These are phyloP conservation scores for Kingdonia uniflora DNA, from an alignment of 164 flowering plant genomes.

Conservation along the genomic window DNA sequence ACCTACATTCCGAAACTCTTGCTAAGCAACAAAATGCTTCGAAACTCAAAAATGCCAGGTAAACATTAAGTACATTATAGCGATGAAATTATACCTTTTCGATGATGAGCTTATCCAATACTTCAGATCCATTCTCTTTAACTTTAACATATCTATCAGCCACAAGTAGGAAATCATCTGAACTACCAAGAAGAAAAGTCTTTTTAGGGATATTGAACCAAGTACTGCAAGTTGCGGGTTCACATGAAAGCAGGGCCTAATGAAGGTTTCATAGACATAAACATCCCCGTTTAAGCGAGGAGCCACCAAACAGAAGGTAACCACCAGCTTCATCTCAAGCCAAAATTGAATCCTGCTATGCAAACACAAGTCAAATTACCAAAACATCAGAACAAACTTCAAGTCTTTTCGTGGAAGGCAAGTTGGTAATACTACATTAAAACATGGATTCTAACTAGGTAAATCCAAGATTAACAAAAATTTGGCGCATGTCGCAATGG, in stretches of 20 bases:
- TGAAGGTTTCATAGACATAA: conserved; percentile 51
- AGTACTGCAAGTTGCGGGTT: too few species aligned
- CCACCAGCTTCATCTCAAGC: conserved; percentile 56
- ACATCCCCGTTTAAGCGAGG: conserved; percentile 85
- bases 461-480: too few species aligned
- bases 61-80: too few species aligned
- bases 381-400: not conserved
- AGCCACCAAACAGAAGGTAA: conserved; percentile 67
- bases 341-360: conserved; percentile 48
- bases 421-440: not conserved
- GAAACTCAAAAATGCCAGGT: too few species aligned
- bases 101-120: not conserved
- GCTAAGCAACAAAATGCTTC: too few species aligned
- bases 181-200: not conserved
- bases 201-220: not conserved
- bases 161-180: not conserved
- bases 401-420: too few species aligned
- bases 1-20: too few species aligned
- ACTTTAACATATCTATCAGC: not conserved
- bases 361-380: too few species aligned
- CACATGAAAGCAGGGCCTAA: conserved; percentile 56
- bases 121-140: conserved; percentile 2
- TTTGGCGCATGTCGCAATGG: too few species aligned
- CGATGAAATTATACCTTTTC: not conserved
- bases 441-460: too few species aligned